phyloP scores from a whole-genome alignment of 2,329 filamentous ascomycete genomes.

The Mycocentrospora acerina region DNA sequence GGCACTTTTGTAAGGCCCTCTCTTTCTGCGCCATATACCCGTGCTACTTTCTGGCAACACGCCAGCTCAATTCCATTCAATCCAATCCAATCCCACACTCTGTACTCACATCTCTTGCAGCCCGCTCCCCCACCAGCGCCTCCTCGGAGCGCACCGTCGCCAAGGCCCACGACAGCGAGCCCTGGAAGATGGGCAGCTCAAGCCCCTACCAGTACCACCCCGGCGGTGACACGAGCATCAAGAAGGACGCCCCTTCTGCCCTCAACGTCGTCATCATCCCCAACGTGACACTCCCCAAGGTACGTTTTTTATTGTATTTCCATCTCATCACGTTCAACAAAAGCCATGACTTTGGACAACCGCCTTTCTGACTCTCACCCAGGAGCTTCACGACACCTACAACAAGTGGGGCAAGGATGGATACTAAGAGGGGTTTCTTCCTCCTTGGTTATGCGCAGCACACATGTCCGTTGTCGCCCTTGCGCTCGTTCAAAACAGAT shows the following conservation, averaged over 20 bases:
- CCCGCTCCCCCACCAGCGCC: constrained; percentile 79
- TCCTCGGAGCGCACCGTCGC: constrained; percentile 78
- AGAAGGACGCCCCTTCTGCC: constrained; percentile 90
- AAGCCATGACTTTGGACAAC: neutral
- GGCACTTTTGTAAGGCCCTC: constrained; percentile 71
- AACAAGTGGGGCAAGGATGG: constrained; percentile 99
- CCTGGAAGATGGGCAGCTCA: constrained; percentile 72
- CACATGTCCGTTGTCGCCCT: no score
- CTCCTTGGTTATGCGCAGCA: no score
- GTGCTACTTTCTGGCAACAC: constrained; percentile 5
- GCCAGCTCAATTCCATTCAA: neutral
- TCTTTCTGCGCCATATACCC: no score
- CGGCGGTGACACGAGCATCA: constrained; percentile 75
- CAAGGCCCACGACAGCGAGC: constrained; percentile 77
- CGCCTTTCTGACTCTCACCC: constrained; percentile 9
- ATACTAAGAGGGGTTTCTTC: no score
- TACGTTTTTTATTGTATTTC: constrained; percentile 14
- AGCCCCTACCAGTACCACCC: constrained; percentile 71
- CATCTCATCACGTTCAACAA: no score
- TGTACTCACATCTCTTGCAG: constrained; percentile 51
- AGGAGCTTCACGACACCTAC: constrained; percentile 93
- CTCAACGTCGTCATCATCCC: constrained; percentile 94
- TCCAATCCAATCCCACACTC: no score
- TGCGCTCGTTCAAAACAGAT: constrained; percentile 13
- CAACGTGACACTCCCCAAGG: constrained; percentile 86